Percentiles rank a stretch among this genome's conserved stretches.
These are phyloP conservation scores for Neurospora africana DNA, from an alignment of 495 filamentous ascomycete species.

Conservation along the genomic window DNA sequence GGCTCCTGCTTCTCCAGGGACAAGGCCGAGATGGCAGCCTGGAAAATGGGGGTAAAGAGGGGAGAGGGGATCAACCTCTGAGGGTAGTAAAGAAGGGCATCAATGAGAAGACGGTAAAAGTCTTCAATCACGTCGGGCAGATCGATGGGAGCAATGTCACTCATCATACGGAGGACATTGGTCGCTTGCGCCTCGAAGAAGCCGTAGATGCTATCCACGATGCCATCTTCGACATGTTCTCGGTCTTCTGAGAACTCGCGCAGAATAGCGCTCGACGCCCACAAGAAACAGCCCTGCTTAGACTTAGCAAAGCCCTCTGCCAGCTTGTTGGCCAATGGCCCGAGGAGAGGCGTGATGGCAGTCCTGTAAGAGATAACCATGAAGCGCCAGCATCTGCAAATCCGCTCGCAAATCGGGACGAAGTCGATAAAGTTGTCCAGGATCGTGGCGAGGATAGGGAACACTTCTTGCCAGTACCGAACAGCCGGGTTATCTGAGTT, in stretches of 20 bases:
- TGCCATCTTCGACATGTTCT: constrained; percentile 70
- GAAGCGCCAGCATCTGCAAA: constrained; percentile 89
- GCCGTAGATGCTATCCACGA: constrained; percentile 78
- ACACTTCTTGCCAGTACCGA: constrained; percentile 89
- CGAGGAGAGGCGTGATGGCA: constrained; percentile 75
- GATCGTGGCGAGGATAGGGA: constrained; percentile 74
- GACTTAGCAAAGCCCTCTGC: constrained; percentile 74
- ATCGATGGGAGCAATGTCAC: constrained; percentile 73
- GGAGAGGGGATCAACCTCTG: constrained; percentile 64
- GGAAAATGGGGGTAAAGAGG: constrained; percentile 72
- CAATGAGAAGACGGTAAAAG: constrained; percentile 86
- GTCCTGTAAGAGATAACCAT: constrained; percentile 94
- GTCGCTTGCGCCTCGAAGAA: constrained; percentile 91
- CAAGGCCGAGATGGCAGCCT: constrained; percentile 74
- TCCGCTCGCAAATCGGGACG: constrained; percentile 78
- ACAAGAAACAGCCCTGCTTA: constrained; percentile 91
- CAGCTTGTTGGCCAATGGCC: constrained; percentile 75
- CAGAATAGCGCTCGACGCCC: constrained; percentile 89
- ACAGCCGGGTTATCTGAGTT: constrained; percentile 77
- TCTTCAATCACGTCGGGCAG: constrained; percentile 97
- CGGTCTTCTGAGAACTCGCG: constrained; percentile 88
- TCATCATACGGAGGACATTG: constrained; percentile 78
- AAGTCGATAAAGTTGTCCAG: constrained; percentile 75
- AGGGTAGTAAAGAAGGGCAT: constrained; percentile 87
- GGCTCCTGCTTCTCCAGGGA: constrained; percentile 84